phyloP scores from a whole-genome alignment of 2,329 filamentous ascomycete species.

The Ophiocordyceps polyrhachis-furcata region DNA sequence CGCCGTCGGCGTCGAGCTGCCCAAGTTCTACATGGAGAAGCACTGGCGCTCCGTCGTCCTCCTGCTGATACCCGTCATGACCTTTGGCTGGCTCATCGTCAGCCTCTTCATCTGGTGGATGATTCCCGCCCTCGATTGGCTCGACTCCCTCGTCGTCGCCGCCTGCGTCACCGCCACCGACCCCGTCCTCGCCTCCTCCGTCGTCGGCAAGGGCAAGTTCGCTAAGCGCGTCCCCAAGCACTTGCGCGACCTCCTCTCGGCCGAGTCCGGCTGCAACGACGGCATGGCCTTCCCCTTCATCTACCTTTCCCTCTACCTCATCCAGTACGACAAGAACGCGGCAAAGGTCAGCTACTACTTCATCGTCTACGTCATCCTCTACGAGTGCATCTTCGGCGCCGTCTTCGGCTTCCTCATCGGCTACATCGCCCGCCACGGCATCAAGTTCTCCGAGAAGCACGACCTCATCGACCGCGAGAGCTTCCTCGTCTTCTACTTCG shows the following conservation, averaged over 20 bases:
- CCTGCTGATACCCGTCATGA: constrained; percentile 90
- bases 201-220: constrained; percentile 97
- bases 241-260: constrained; percentile 82
- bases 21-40: constrained; percentile 89
- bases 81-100: constrained; percentile 81
- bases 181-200: constrained; percentile 88
- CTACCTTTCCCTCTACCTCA: constrained; percentile 79
- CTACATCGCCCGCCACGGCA: constrained; percentile 77
- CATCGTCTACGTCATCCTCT: constrained; percentile 76
- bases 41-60: constrained; percentile 89
- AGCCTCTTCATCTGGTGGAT: constrained; percentile 94
- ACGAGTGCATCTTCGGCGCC: constrained; percentile 89
- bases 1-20: constrained; percentile 76
- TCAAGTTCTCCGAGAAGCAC: constrained; percentile 68
- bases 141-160: constrained; percentile 71
- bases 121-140: constrained; percentile 60
- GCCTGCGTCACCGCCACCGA: constrained; percentile 96
- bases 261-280: constrained; percentile 96
- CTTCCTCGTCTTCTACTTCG: constrained; percentile 97
- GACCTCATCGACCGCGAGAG: constrained; percentile 90
- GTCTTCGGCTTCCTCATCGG: constrained; percentile 75
- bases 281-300: constrained; percentile 99
- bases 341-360: constrained; percentile 61
- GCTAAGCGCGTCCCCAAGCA: constrained; percentile 95
- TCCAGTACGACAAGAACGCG: constrained; percentile 57